Evolutionary conservation across 371 early-diverging fungal genomes (phyloP).

Genomic region (Syncephalis fuscata): DNA sequence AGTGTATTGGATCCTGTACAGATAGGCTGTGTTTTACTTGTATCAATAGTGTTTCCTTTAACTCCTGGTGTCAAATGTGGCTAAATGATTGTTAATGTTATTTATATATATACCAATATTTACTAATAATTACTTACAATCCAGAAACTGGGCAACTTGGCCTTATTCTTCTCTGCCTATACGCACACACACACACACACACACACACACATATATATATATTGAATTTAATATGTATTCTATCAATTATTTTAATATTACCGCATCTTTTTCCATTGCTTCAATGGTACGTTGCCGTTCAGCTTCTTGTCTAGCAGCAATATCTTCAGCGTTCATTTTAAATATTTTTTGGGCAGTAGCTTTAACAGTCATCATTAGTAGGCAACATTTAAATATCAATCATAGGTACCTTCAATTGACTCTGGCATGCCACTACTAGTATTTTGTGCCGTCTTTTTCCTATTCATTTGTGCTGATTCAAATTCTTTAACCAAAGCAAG

Average conservation of each 20-base stretch:
- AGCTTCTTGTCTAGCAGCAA: constrained; percentile 6
- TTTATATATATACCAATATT: too few species aligned
- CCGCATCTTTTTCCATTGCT: constrained; percentile 27
- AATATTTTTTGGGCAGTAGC: constrained; percentile 3
- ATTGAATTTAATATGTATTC: neutral
- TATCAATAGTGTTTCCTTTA: constrained; percentile 28
- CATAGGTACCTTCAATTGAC: neutral
- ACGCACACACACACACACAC: neutral
- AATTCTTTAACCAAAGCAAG: constrained; percentile 5
- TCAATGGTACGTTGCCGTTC: constrained; percentile 25
- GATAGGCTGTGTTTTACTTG: constrained; percentile 34
- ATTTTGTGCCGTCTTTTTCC: neutral
- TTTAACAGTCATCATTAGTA: neutral
- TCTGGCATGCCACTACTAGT: neutral
- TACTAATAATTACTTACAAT: constrained; percentile 39
- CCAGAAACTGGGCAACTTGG: constrained; percentile 61
- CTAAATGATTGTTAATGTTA: constrained; percentile 12
- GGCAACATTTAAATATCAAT: neutral
- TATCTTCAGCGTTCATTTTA: constrained; percentile 6
- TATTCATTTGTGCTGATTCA: constrained; percentile 6
- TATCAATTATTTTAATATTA: constrained; percentile 10
- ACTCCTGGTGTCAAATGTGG: constrained; percentile 62
- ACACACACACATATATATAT: neutral
- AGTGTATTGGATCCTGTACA: constrained; percentile 50
- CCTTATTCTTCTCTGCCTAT: constrained; percentile 28